A percentile compares a stretch with the other conserved stretches of the same genome.
Conservation (phyloP, 208 protist genomes). For the Endotrypanum monterogeii region DNA sequence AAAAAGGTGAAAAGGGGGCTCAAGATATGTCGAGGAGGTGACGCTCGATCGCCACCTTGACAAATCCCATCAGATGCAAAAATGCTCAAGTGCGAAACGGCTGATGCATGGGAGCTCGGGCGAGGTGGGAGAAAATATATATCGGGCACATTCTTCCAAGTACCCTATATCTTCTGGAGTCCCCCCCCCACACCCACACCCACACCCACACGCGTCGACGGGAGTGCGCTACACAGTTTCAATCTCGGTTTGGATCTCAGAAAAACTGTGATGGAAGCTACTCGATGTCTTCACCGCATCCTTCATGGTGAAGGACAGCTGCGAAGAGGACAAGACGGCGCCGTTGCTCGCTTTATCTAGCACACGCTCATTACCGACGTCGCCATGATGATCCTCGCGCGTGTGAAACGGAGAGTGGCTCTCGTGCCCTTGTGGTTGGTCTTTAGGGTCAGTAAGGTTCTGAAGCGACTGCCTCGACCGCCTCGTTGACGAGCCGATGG, state of each 20-base stretch:
- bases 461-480: conserved; percentile 32
- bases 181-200: no score
- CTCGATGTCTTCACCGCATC: not conserved
- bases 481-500: conserved; percentile 26
- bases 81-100: not conserved
- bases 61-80: not conserved
- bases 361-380: conserved; percentile 24
- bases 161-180: not conserved
- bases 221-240: conserved; percentile 7
- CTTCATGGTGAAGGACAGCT: conserved; percentile 19
- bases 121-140: no score
- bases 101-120: not conserved
- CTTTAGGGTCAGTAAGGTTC: conserved; percentile 44
- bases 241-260: conserved; percentile 7
- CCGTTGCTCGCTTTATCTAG: conserved; percentile 1
- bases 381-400: conserved; percentile 16
- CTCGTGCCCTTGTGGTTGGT: conserved; percentile 17
- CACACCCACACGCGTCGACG: no score
- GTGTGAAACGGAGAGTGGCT: conserved; percentile 10
- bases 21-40: not conserved
- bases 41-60: not conserved
- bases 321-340: conserved; percentile 14
- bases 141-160: not conserved
- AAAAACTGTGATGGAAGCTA: not conserved
- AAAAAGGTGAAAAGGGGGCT: not conserved